Base-by-base conservation (phyloP, 176 grass and related monocot species). In the Oryza nivara region DNA sequence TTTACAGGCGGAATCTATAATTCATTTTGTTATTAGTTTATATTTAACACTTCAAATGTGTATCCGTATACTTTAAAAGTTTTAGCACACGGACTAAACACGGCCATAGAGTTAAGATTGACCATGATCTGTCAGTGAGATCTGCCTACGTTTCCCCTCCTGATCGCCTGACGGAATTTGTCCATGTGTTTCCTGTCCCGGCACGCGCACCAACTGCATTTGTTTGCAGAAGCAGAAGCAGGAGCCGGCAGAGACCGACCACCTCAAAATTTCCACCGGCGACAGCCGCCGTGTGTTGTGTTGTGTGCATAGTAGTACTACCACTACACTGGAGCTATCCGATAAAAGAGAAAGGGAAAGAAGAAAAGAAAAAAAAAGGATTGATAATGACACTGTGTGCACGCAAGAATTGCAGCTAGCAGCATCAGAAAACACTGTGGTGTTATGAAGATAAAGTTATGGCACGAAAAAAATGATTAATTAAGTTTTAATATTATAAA, bases 151-250 rank as follows among this genome's bases (percentile, higher is more conserved):
- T 58, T 19, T 9, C 1, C 35, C 17, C 17, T 71, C 38, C 67
- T 69, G 30, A 22, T 81, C 46, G 13, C 60, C 79, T 81, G 79
- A 70, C 47, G 19, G 67, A 47, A 58, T 46, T 11, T 70, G 79
- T 41, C 32, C 9, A 10, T 22, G 79, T 56, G n/a, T 25, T 22
- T 5, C 28, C 46, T 51, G 78, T 68, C 28, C 26, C 23, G 3
- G 13, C 43, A 48, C 13, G 70, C 20, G n/a, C 13, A 3, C 47
- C 47, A 45, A 16, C 13, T 17, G 49, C 49, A 52, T 15, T 0
- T 4, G 6, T 19, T 5, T 16, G 16, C 51, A 19, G 17, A 44
- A 10, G 51, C 15, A 54, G 49, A 15, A 54, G 6, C 23, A 9
- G 34, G 11, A 5, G 36, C 36, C 4, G 16, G 6, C 2, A 3